A percentile compares a stretch with the other conserved stretches of the same genome.
Evolutionary conservation across 2,329 filamentous ascomycete genomes (phyloP).

Genomic region (Epichloe baconii): DNA sequence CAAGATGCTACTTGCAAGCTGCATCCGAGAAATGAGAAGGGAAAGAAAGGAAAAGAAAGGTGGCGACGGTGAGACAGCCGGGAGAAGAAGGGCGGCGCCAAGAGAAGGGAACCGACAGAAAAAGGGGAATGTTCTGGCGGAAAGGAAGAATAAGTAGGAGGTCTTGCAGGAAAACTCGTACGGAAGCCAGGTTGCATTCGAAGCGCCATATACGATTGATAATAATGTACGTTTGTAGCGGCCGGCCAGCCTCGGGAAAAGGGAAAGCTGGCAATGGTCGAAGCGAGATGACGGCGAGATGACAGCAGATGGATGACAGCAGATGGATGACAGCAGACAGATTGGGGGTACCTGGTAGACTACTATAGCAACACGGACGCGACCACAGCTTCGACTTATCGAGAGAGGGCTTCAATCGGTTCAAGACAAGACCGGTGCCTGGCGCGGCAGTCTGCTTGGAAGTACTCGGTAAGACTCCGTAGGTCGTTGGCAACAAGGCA

Average conservation of each 20-base stretch:
- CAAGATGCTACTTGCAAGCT: background rate
- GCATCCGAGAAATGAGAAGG: background rate
- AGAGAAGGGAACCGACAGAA: constrained; percentile 1
- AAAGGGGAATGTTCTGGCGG: background rate
- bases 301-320: background rate
- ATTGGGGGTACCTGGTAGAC: no score
- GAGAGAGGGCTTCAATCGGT: background rate
- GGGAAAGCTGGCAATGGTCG: background rate
- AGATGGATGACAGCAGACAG: background rate
- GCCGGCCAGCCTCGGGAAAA: no score
- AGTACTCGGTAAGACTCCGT: no score
- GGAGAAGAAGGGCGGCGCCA: constrained; percentile 4
- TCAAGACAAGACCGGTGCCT: no score
- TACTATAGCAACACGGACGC: no score
- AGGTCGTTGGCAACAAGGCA: background rate
- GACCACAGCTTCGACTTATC: no score
- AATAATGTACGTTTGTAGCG: background rate
- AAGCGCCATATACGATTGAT: background rate
- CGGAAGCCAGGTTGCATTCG: background rate
- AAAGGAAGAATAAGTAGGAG: background rate
- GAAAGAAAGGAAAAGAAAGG: constrained; percentile 1
- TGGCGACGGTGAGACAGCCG: constrained; percentile 7
- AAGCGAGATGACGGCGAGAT: background rate
- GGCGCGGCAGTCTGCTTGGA: no score
- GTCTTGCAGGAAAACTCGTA: background rate